Conservation (phyloP, 208 protist genomes). For the Borovskyia barvae region DNA sequence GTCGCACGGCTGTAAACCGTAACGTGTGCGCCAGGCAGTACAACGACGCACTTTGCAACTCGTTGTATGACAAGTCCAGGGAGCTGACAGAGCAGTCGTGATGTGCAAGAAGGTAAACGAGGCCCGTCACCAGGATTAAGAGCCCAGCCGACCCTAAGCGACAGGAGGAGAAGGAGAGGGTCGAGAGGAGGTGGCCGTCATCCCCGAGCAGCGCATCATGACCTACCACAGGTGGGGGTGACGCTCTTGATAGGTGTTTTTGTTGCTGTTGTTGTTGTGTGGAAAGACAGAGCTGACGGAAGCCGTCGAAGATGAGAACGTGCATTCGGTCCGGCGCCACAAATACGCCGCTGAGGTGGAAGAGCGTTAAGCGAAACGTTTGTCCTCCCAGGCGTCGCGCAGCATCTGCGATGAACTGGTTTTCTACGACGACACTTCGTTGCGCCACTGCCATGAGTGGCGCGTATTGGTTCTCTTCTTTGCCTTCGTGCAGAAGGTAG, state of each 20-base stretch:
- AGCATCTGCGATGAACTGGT: conserved; percentile 64
- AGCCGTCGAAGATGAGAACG: conserved; percentile 64
- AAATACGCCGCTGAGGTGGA: conserved; percentile 65
- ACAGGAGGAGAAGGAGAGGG: conserved; percentile 71
- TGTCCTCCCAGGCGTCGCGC: conserved; percentile 36
- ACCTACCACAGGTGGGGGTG: no score
- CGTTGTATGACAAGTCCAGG: conserved; percentile 81
- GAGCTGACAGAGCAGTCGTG: conserved; percentile 6
- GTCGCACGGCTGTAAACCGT: conserved; percentile 36
- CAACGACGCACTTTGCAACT: conserved; percentile 35
- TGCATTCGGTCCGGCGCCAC: conserved; percentile 59
- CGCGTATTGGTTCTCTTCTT: conserved; percentile 23
- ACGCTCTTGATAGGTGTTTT: no score
- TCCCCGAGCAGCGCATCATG: neutral
- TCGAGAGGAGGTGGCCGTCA: conserved; percentile 24
- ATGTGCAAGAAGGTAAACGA: conserved; percentile 21
- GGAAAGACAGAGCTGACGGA: conserved; percentile 21
- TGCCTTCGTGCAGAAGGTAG: conserved; percentile 11
- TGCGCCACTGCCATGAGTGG: conserved; percentile 35
- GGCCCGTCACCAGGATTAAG: conserved; percentile 48
- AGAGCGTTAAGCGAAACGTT: conserved; percentile 35
- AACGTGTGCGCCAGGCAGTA: conserved; percentile 51
- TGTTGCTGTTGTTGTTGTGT: neutral
- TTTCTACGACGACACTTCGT: conserved; percentile 25
- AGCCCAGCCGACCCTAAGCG: conserved; percentile 52